Evolutionary conservation across 176 grass and related monocot genomes (phyloP).

Genomic region (Zizania latifolia): DNA sequence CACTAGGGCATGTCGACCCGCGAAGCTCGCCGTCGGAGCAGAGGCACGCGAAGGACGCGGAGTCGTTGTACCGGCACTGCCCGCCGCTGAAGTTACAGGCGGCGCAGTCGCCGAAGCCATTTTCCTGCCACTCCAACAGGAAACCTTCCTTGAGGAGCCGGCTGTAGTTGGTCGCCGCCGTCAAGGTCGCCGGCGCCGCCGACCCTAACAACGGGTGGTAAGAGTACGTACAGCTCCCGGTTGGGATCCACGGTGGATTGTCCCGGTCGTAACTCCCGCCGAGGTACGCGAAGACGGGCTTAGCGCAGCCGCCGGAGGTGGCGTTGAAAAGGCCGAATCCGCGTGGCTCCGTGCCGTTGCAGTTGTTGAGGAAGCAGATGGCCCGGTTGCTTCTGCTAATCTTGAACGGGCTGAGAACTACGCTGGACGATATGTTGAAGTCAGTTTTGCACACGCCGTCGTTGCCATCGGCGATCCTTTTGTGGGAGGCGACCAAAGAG

Average conservation of each 20-base stretch:
- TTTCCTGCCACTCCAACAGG: constrained; percentile 33
- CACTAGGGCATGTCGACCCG: constrained; percentile 13
- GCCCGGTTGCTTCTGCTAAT: constrained; percentile 15
- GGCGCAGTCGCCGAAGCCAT: not conserved
- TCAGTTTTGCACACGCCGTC: constrained; percentile 27
- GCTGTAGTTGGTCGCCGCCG: constrained; percentile 22
- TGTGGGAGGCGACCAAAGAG: constrained; percentile 20
- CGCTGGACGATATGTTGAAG: constrained; percentile 41
- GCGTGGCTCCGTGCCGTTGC: not conserved
- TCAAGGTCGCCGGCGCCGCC: not conserved
- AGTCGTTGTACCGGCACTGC: constrained; percentile 33
- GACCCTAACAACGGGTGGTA: constrained; percentile 30
- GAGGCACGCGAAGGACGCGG: constrained; percentile 34
- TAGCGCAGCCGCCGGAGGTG: rapidly evolving
- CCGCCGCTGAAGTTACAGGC: constrained; percentile 21
- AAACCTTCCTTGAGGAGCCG: constrained; percentile 35
- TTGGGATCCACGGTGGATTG: not conserved
- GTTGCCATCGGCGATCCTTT: not conserved
- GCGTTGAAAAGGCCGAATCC: not conserved
- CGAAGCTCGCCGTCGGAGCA: constrained; percentile 24
- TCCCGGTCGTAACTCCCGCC: not conserved
- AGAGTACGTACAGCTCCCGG: not conserved
- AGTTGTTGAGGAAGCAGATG: constrained; percentile 48
- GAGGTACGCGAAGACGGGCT: not conserved
- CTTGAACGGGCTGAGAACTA: constrained; percentile 24